Evolutionary conservation across 2,329 filamentous ascomycete species (phyloP).

Genomic region (Epichloe gansuensis): DNA sequence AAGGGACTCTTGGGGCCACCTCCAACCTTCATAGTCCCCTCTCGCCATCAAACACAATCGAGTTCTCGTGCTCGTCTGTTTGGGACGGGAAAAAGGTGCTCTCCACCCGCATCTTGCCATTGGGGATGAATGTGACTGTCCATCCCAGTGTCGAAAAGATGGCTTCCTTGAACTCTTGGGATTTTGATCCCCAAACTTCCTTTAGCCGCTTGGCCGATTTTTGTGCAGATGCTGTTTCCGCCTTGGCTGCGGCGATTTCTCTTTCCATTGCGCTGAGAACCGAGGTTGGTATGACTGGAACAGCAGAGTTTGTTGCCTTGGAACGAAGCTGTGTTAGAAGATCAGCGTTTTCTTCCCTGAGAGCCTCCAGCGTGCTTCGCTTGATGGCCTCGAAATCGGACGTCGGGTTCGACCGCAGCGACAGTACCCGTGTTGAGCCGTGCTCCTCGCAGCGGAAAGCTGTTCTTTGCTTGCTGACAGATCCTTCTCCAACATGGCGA

Average conservation of each 20-base stretch:
- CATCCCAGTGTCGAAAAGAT: constrained; percentile 87
- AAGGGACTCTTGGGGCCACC: constrained; percentile 82
- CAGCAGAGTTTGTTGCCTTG: constrained; percentile 25
- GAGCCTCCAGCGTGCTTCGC: constrained; percentile 59
- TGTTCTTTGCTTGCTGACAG: constrained; percentile 62
- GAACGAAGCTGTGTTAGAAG: constrained; percentile 59
- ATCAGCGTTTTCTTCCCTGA: constrained; percentile 75
- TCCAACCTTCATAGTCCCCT: constrained; percentile 93
- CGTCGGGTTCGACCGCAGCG: constrained; percentile 85
- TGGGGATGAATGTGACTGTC: constrained; percentile 93
- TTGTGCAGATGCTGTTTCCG: constrained; percentile 59
- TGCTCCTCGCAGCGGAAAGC: constrained; percentile 52
- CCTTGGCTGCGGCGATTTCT: constrained; percentile 59
- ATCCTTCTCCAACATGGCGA: constrained; percentile 62
- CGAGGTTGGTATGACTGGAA: constrained; percentile 61
- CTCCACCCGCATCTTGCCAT: constrained; percentile 88
- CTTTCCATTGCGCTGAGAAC: constrained; percentile 65
- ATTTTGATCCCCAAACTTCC: constrained; percentile 85
- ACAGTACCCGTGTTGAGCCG: constrained; percentile 69
- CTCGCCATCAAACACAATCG: constrained; percentile 80
- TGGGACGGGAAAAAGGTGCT: constrained; percentile 65
- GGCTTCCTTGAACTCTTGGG: constrained; percentile 87
- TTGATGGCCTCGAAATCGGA: constrained; percentile 78
- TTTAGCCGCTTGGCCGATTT: constrained; percentile 80
- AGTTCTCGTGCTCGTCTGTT: constrained; percentile 59